Evolutionary conservation across 352 stramenopile genomes (phyloP), one percentile per base, ranked within the genome.

Genomic region (Phytopythium sindhum): DNA sequence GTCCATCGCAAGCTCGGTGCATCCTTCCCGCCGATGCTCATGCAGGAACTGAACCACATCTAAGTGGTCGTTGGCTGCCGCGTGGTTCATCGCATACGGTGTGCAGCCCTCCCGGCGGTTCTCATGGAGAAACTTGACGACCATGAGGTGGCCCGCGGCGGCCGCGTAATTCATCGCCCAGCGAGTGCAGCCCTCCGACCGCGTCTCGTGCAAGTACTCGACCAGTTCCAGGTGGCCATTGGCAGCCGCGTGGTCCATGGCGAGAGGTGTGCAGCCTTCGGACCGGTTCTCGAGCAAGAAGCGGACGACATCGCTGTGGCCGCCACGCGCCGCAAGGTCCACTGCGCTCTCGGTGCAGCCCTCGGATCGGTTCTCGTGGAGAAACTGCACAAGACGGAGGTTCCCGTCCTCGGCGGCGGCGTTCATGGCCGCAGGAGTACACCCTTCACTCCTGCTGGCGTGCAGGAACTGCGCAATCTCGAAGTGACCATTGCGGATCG

Each of bases 21-120:
- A 65, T 4, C 60, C 60, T 56, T 65, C 60, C 7, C 17, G 26
- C 23, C 51, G 50, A 8, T 60, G 33, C 21, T 42, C 41, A 26
- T 65, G 59, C 21, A 70, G 42, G 56, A 54, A 70, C 47, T 54
- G 37, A 7, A 66, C 57, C 15, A 66, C 53, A 15, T 64, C 42
- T 5, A 70, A 48, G 35, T 67, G 59, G 9, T 59, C 64, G 10
- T 54, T 61, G n/a, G 44, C 39, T 15, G 64, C 57, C 11, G 64
- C 64, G 23, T 48, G 28, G 39, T 67, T 44, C 60, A 67, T 59
- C n/a, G 65, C 65, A 23, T 63, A 21, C 9, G 39, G 23, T 31
- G 60, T 58, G 60, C 61, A 66, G 23, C 57, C 65, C 60, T 59
- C 65, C 4, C 35, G 24, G 11, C 61, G 44, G 23, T 71, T 45